Evolutionary conservation across 495 filamentous ascomycete genomes (phyloP).

Genomic region (Cudoniella acicularis): DNA sequence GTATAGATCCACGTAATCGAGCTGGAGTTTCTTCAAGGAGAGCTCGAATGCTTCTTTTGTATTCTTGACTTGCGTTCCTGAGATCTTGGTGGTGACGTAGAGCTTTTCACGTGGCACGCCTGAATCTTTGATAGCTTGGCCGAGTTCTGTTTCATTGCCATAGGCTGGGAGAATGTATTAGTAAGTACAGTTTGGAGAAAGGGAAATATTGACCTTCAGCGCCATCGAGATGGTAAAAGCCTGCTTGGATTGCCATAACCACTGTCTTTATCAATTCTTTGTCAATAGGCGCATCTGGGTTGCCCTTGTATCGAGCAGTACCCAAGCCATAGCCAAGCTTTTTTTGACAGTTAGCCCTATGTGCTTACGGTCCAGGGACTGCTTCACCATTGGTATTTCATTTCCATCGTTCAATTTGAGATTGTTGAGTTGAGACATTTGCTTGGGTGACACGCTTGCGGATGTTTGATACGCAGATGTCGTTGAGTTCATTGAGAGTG

Average conservation of each 20-base stretch:
- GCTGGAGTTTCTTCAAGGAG: conserved; percentile 69
- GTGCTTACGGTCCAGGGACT: too few species aligned
- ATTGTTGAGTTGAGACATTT: conserved; percentile 32
- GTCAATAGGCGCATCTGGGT: conserved; percentile 38
- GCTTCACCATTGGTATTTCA: conserved; percentile 65
- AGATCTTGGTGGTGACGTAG: conserved; percentile 74
- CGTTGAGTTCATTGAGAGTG: conserved; percentile 34
- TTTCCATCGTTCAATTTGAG: conserved; percentile 70
- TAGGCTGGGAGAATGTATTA: conserved; percentile 49
- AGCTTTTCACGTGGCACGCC: conserved; percentile 62
- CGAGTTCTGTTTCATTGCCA: conserved; percentile 74
- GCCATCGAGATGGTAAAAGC: conserved; percentile 74
- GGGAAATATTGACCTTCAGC: conserved; percentile 53
- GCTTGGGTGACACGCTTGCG: conserved; percentile 30
- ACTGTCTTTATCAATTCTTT: conserved; percentile 53
- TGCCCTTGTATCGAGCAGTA: conserved; percentile 28
- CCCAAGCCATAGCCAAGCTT: conserved; percentile 72
- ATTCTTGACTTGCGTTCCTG: conserved; percentile 49
- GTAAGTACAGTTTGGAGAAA: not conserved
- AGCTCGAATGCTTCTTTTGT: conserved; percentile 61
- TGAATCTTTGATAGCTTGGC: conserved; percentile 66
- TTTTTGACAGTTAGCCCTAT: too few species aligned
- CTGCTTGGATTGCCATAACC: conserved; percentile 65
- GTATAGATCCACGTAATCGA: conserved; percentile 85
- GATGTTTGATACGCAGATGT: conserved; percentile 27